These are phyloP conservation scores for Heliamphora exappendiculata DNA, from an alignment of 148 eudicot genomes.

Conservation along the genomic window DNA sequence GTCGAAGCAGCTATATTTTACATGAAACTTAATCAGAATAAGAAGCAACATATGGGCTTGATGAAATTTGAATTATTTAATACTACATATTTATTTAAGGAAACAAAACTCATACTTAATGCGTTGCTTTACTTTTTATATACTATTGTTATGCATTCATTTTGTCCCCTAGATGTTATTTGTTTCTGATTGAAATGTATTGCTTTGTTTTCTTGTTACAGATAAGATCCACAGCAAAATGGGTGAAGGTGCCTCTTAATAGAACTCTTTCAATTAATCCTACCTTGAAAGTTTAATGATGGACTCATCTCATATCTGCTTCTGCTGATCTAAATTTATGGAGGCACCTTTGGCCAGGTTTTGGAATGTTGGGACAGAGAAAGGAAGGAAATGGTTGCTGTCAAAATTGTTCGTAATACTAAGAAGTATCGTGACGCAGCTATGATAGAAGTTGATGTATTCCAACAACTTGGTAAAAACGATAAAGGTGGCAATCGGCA, in stretches of 20 bases:
- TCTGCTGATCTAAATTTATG: background rate
- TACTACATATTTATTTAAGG: too few species aligned
- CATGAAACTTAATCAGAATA: too few species aligned
- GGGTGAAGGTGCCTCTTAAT: slow-evolving; percentile 71
- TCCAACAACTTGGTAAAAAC: slow-evolving; percentile 81
- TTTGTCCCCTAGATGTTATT: too few species aligned
- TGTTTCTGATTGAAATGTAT: too few species aligned
- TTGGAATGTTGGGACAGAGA: slow-evolving; percentile 86
- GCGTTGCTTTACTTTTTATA: too few species aligned
- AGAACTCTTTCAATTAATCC: too few species aligned
- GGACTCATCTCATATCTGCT: background rate
- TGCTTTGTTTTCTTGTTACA: slow-evolving; percentile 28
- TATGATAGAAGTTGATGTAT: slow-evolving; percentile 81
- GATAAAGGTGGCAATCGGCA: slow-evolving; percentile 74
- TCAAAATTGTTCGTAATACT: slow-evolving; percentile 76
- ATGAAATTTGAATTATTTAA: too few species aligned
- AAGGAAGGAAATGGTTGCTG: slow-evolving; percentile 60
- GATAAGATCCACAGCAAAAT: slow-evolving; percentile 68
- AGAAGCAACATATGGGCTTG: too few species aligned
- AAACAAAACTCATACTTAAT: too few species aligned
- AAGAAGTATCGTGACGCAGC: slow-evolving; percentile 98
- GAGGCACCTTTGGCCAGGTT: slow-evolving; percentile 82
- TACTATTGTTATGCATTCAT: too few species aligned
- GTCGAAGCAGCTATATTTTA: too few species aligned
- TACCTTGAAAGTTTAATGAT: background rate